Percentiles rank a stretch among this genome's conserved stretches.
phyloP scores from a whole-genome alignment of 176 grass and related monocot species.

The Lolium perenne region DNA sequence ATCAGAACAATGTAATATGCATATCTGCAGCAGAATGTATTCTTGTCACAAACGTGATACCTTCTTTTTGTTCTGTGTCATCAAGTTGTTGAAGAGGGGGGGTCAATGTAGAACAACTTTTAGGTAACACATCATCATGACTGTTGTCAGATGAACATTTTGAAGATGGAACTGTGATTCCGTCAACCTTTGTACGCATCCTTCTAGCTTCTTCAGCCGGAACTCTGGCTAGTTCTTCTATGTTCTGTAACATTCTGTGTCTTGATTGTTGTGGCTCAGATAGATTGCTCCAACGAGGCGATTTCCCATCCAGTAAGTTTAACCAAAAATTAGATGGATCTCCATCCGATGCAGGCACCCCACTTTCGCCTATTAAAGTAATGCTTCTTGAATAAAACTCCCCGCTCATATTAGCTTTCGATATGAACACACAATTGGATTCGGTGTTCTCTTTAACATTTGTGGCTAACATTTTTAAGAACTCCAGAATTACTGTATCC shows the following conservation, averaged over 20 bases:
- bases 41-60: slow-evolving; percentile 34
- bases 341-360: slow-evolving; percentile 57
- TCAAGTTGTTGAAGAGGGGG: slow-evolving; percentile 30
- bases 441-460: slow-evolving; percentile 35
- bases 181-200: slow-evolving; percentile 46
- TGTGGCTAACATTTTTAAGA: slow-evolving; percentile 48
- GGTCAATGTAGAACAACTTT: slow-evolving; percentile 21
- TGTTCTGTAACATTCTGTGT: slow-evolving; percentile 50
- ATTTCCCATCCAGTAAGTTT: slow-evolving; percentile 70
- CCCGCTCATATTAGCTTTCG: slow-evolving; percentile 61
- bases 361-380: slow-evolving; percentile 67
- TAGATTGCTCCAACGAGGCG: slow-evolving; percentile 46
- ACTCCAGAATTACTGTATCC: slow-evolving; percentile 54
- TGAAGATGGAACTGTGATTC: slow-evolving; percentile 41
- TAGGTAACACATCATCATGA: slow-evolving; percentile 28
- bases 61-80: slow-evolving; percentile 15
- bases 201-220: slow-evolving; percentile 52
- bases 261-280: slow-evolving; percentile 52
- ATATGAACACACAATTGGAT: slow-evolving; percentile 26
- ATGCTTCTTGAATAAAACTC: slow-evolving; percentile 74
- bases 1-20: slow-evolving; percentile 41
- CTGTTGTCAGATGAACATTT: slow-evolving; percentile 35
- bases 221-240: slow-evolving; percentile 37
- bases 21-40: slow-evolving; percentile 30
- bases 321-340: slow-evolving; percentile 75